These are phyloP conservation scores for Olyra latifolia DNA, from an alignment of 176 grass and related monocot species.

Conservation along the genomic window DNA sequence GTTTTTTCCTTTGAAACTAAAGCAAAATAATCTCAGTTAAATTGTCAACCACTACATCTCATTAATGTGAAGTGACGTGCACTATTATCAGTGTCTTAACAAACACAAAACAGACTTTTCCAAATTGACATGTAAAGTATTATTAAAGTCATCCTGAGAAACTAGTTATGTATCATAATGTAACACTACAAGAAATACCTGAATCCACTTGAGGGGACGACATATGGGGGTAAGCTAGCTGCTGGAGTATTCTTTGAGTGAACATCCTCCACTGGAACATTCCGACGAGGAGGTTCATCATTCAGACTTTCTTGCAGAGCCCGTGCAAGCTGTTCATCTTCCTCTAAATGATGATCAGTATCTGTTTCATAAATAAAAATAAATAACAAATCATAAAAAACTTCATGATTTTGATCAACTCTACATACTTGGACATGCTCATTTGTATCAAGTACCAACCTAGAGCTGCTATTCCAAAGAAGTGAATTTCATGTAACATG, in stretches of 20 bases:
- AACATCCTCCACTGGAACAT: constrained; percentile 40
- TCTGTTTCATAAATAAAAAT: constrained; percentile 36
- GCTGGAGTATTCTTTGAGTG: constrained; percentile 44
- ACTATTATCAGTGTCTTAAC: constrained; percentile 14
- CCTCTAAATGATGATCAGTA: constrained; percentile 40
- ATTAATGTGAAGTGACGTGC: constrained; percentile 15
- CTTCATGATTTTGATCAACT: constrained; percentile 3
- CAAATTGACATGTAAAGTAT: background rate
- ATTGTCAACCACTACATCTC: background rate
- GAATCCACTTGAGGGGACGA: constrained; percentile 39
- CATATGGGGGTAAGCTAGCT: constrained; percentile 33
- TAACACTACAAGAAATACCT: constrained; percentile 55
- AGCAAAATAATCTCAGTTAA: background rate
- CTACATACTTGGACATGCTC: constrained; percentile 12
- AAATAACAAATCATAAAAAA: constrained; percentile 30
- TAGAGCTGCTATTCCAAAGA: constrained; percentile 22
- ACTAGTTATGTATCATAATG: constrained; percentile 25
- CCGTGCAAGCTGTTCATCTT: constrained; percentile 83
- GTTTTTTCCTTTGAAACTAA: background rate
- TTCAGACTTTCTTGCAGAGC: constrained; percentile 91
- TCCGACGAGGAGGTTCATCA: constrained; percentile 47
- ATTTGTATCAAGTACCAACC: constrained; percentile 11
- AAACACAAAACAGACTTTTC: constrained; percentile 8
- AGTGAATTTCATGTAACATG: constrained; percentile 8
- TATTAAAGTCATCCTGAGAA: constrained; percentile 7